phyloP scores from a whole-genome alignment of 2,329 filamentous ascomycete genomes.

The Pseudogymnoascus pannorum region DNA sequence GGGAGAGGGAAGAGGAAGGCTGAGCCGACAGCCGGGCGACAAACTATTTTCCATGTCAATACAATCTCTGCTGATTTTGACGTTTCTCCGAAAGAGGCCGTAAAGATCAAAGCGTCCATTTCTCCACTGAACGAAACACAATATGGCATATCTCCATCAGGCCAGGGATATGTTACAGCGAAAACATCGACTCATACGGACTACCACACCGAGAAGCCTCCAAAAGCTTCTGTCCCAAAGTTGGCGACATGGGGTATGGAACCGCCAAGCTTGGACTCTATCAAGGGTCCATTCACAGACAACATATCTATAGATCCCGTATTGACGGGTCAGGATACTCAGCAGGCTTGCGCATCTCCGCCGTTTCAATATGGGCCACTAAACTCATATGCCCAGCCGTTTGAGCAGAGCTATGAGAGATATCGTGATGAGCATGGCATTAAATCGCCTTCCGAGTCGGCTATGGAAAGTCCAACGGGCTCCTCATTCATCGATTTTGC shows the following conservation, averaged over 20 bases:
- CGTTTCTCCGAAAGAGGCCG: neutral
- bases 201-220: neutral
- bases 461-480: conserved; percentile 17
- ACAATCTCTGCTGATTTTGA: neutral
- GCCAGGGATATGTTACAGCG: neutral
- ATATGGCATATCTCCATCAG: neutral
- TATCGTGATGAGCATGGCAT: conserved; percentile 17
- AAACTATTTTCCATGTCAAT: conserved; percentile 1
- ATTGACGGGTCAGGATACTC: conserved; percentile 10
- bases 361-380: conserved; percentile 9
- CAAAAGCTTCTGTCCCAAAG: neutral
- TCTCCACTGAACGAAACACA: neutral
- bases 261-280: neutral
- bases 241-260: neutral
- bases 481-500: conserved; percentile 13
- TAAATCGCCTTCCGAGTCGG: conserved; percentile 22
- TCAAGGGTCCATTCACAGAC: neutral
- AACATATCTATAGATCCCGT: conserved; percentile 18
- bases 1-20: conserved; percentile 57
- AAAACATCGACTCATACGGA: neutral
- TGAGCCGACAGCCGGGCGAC: conserved; percentile 23
- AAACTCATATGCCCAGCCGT: conserved; percentile 10
- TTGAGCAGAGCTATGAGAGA: conserved; percentile 22
- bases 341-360: conserved; percentile 12
- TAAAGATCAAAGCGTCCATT: neutral